Conservation (phyloP, 1,139 yeast species). For the Cylindricascospora bacillispora region DNA sequence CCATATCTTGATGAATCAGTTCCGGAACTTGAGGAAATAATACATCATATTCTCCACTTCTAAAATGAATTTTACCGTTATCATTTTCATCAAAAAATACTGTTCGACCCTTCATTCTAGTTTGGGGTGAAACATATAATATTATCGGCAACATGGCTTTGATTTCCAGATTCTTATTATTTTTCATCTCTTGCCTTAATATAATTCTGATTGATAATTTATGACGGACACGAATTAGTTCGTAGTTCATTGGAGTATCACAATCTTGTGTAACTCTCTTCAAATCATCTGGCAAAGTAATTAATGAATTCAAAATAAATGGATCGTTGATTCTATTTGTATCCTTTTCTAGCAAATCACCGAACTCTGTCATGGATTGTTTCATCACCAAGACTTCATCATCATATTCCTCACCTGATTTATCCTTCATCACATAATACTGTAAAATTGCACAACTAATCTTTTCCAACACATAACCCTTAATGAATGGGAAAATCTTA, state of each 20-base stretch:
- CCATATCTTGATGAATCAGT: too few species aligned
- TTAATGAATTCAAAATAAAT: conserved; percentile 39
- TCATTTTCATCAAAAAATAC: conserved; percentile 35
- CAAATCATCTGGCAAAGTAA: conserved; percentile 40
- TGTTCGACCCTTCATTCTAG: conserved; percentile 39
- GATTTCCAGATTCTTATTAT: conserved; percentile 15
- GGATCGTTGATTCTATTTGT: conserved; percentile 31
- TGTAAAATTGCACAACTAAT: conserved; percentile 42
- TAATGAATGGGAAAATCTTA: conserved; percentile 44
- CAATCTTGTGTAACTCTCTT: conserved; percentile 47
- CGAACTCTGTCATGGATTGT: conserved; percentile 28
- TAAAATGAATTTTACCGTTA: conserved; percentile 36
- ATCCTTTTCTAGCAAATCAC: conserved; percentile 24
- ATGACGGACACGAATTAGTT: conserved; percentile 29
- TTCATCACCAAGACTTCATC: conserved; percentile 34
- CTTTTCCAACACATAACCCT: conserved; percentile 39
- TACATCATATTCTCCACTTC: conserved; percentile 23
- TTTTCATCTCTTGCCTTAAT: conserved; percentile 6
- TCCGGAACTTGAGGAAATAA: too few species aligned
- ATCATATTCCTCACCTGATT: conserved; percentile 27
- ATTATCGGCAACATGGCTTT: conserved; percentile 49
- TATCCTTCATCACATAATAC: conserved; percentile 34
- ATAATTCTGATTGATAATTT: conserved; percentile 17
- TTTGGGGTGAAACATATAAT: conserved; percentile 44
- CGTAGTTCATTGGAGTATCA: conserved; percentile 30